Base-by-base conservation (phyloP, 1,139 yeast genomes). In the Candida pseudoviswanathii region DNA sequence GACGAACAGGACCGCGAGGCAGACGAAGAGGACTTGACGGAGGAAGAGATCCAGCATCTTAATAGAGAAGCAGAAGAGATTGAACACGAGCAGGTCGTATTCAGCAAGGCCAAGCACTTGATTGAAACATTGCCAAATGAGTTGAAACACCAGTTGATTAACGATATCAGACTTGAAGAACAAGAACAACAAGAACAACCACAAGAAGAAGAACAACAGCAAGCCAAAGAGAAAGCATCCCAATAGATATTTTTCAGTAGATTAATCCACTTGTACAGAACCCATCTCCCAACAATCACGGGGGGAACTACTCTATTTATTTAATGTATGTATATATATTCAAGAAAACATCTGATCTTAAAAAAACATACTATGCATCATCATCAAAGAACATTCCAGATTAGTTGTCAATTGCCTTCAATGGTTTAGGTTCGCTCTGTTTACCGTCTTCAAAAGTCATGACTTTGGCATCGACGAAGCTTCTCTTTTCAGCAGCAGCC, bases 401-500 rank as follows among this genome's bases (percentile, higher is more conserved):
- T 37, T 37, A 37, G 27, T 16, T 41, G 34, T 52, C 54, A 50
- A 48, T 50, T 41, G 52, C 43, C 50, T 54, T 46, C 47, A 54
- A 55, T 48, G 45, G 47, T 43, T 45, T 72, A 46, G 78, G 62
- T 61, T 74, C 80, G 48, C 60, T 46, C 56, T 66, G 68, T 47
- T 59, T 68, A 68, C 97, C 98, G 60, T 86, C 81, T 66, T 80
- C 85, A 75, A 85, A 81, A 68, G 79, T 81, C 70, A 88, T 82
- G 58, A 80, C 87, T 71, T 82, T 85, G 63, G 85, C 90, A 65
- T 94, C 99, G 58, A 87, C 70, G 61, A 71, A 55, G 59, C 86
- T 87, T 78, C 96, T 89, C 72, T 81, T 80, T 63, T 86, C 89
- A 60, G 86, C 89, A 58, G 78, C 81, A 56, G 82, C 86, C 71